These are phyloP conservation scores for Diaporthe destruens DNA, from an alignment of 2,329 filamentous ascomycete species.

Conservation along the genomic window DNA sequence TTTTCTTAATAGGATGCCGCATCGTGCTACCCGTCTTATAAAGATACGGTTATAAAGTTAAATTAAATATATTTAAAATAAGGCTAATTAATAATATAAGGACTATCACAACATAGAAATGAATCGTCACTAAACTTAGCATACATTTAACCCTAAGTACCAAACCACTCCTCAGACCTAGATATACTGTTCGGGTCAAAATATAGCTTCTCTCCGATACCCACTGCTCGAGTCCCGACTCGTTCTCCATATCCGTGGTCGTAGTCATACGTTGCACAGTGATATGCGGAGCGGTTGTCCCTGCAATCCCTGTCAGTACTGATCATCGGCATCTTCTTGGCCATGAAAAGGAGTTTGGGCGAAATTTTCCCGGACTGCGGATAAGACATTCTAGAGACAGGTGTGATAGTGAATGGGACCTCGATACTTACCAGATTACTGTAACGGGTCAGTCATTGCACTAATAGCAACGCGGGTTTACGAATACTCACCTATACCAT, in stretches of 20 bases:
- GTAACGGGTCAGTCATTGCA: background rate
- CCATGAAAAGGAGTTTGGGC: too few relatives aligned
- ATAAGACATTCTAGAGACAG: background rate
- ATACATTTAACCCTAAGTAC: background rate
- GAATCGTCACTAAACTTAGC: too few relatives aligned
- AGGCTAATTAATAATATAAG: too few relatives aligned
- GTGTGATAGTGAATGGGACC: accelerated
- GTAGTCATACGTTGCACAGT: constrained; percentile 40
- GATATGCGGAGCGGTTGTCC: constrained; percentile 40
- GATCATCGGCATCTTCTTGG: background rate
- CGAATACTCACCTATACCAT: constrained; percentile 35
- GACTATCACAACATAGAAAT: too few relatives aligned
- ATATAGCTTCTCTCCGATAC: constrained; percentile 38
- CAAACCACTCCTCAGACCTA: constrained; percentile 33
- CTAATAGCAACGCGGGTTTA: too few relatives aligned
- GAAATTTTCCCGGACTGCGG: too few relatives aligned
- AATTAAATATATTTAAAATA: too few relatives aligned
- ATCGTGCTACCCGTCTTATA: too few relatives aligned
- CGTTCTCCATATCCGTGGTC: constrained; percentile 32
- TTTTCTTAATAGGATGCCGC: too few relatives aligned
- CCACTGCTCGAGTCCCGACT: constrained; percentile 31
- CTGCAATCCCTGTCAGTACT: background rate
- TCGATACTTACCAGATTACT: constrained; percentile 11
- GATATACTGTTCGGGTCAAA: constrained; percentile 37
- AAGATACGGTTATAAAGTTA: too few relatives aligned